Base-by-base conservation (phyloP, 306 rosid genomes). In the Cyamopsis tetragonoloba region DNA sequence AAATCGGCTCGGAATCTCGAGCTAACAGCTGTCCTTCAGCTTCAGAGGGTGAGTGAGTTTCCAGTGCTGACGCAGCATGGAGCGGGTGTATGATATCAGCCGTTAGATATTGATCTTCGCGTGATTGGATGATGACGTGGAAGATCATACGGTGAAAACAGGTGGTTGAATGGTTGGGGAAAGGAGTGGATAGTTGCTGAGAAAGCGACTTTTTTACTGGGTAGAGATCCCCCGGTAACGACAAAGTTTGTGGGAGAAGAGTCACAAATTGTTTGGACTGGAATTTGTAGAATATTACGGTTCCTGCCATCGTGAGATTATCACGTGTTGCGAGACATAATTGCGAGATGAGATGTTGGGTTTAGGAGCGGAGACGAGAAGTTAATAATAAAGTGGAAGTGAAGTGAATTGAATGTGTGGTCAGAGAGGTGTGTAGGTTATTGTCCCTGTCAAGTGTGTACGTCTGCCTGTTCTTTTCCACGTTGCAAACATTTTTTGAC, bases 1-100 rank as follows among this genome's bases (percentile, higher is more conserved):
- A 70, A 81, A 82, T 82, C 96, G 96, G 96, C 96, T 83, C 78
- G 96, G 95, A 85, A 92, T 87, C 85, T 81, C 64, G 62, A 84
- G 91, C 89, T 86, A 77, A 83, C 86, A 88, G 87, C 89, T 83
- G 91, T 82, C 67, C 51, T 65, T 83, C 72, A 73, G 92, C 89
- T 78, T 32, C 62, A 41, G 66, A 30, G 54, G 27, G 22, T 0
- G 73, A 39, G 85, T 0, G 41, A 11, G 9, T 1, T 31, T 69
- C 14, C 0, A 0, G 10, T 71, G 51, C 8, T 38, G 59, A 15
- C 0, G 18, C 20, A 28, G 6, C 19, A 27, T 30, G 12, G 7
- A 1, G 15, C 4, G 1, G 0, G 26, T 42, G 0, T 14, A 6
- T 3, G n/a, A 0, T 0, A 0, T 0, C 0, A 0, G 23, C 69